Conservation (phyloP, 225 moss, liverwort and hornwort genomes). For the Straminergon stramineum region DNA sequence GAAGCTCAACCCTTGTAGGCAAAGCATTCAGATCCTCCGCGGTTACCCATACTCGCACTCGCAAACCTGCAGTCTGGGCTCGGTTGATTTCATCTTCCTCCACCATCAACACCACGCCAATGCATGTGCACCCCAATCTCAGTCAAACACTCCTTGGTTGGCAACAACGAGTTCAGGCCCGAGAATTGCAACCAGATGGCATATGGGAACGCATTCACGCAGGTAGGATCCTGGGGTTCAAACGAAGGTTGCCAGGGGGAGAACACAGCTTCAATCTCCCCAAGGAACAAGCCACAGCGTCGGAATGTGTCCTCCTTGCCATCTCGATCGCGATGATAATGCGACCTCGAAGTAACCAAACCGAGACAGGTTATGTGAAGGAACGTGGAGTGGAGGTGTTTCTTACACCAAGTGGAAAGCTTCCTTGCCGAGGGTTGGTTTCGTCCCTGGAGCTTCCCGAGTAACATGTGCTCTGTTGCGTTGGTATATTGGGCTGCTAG, state of each 20-base stretch:
- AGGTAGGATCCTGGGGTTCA: neutral
- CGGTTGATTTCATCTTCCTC: conserved; percentile 2
- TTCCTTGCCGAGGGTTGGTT: neutral
- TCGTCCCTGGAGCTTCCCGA: conserved; percentile 5
- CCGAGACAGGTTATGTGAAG: neutral
- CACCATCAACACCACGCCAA: neutral
- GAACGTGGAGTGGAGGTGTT: conserved; percentile 1
- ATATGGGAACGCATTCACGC: neutral
- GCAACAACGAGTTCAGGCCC: neutral
- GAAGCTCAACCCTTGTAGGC: neutral
- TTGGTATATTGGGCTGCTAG: conserved; percentile 3
- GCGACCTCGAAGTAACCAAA: conserved; percentile 1
- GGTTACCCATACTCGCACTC: neutral
- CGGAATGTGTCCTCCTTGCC: neutral
- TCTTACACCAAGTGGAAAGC: neutral
- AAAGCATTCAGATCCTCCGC: neutral
- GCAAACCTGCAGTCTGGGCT: neutral
- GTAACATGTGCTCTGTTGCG: conserved; percentile 2
- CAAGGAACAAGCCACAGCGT: neutral
- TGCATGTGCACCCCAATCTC: conserved; percentile 9
- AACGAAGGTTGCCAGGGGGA: conserved; percentile 6
- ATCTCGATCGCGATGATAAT: neutral
- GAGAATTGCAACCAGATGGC: conserved; percentile 12
- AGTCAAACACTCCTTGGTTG: conserved; percentile 1
- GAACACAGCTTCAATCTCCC: neutral